Percentiles rank a stretch among this genome's conserved stretches.
These are phyloP conservation scores for Lentinula detonsa DNA, from an alignment of 768 basidiomycete genomes.

Conservation along the genomic window DNA sequence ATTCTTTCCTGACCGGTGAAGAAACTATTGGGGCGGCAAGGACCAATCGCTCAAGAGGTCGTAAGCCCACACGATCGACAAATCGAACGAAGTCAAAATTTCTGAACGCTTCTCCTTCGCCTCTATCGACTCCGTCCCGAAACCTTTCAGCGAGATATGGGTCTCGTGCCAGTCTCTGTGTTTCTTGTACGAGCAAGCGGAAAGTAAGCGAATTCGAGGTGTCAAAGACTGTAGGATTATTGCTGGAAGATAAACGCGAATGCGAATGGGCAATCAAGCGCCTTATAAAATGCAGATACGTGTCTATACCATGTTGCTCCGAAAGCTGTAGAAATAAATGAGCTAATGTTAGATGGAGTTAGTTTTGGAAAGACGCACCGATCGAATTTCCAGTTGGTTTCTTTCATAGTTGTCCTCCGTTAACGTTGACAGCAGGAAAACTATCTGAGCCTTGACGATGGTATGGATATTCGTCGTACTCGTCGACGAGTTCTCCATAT, in stretches of 20 bases:
- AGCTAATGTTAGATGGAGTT: not conserved
- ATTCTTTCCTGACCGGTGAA: conserved; percentile 45
- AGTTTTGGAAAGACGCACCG: conserved; percentile 49
- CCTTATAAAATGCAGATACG: conserved; percentile 96
- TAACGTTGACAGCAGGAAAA: conserved; percentile 92
- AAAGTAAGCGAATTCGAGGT: conserved; percentile 76
- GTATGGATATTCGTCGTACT: conserved; percentile 82
- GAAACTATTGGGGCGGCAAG: conserved; percentile 71
- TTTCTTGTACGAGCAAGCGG: conserved; percentile 82
- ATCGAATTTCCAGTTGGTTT: conserved; percentile 91
- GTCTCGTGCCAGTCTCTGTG: conserved; percentile 83
- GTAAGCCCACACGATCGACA: conserved; percentile 73
- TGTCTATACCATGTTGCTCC: conserved; percentile 95
- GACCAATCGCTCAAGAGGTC: conserved; percentile 74
- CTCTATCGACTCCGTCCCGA: conserved; percentile 84
- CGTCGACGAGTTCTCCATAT: conserved; percentile 74
- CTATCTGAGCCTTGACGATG: conserved; percentile 95
- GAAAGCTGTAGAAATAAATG: conserved; percentile 59
- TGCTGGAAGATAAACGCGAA: conserved; percentile 54
- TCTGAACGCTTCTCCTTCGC: conserved; percentile 78
- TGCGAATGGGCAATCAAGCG: conserved; percentile 89
- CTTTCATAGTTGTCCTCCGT: conserved; percentile 96
- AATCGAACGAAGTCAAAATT: conserved; percentile 82
- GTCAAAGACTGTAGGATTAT: conserved; percentile 62
- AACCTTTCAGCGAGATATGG: conserved; percentile 88